Conservation (phyloP, 176 grass and related monocot genomes). For the Bothriochloa decipiens region DNA sequence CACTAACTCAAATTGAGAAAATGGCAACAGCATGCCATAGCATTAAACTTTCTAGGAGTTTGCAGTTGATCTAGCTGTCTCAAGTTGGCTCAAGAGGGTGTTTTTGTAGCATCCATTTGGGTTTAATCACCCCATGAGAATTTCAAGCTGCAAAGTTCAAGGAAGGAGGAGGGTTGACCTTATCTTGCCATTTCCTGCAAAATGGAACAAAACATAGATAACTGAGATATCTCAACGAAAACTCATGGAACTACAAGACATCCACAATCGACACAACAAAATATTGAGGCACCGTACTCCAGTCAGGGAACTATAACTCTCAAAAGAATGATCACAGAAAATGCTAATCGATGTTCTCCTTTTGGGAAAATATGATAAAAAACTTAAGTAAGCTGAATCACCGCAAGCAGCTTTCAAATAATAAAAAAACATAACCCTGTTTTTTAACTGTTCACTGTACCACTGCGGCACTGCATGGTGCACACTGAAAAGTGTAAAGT, state of each 20-base stretch:
- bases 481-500: neutral
- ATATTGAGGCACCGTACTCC: neutral
- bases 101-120: conserved; percentile 1
- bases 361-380: conserved; percentile 11
- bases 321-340: neutral
- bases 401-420: conserved; percentile 22
- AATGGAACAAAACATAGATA: conserved; percentile 40
- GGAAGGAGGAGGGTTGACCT: conserved; percentile 34
- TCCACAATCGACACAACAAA: neutral
- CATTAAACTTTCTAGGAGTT: neutral
- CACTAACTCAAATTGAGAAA: conserved; percentile 22
- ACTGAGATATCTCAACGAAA: no score
- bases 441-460: neutral
- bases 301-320: neutral
- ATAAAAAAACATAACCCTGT: neutral
- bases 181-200: conserved; percentile 57
- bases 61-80: conserved; percentile 6
- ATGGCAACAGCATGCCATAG: neutral
- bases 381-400: conserved; percentile 22
- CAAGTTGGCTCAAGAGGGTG: conserved; percentile 16
- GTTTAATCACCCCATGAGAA: conserved; percentile 6
- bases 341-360: neutral
- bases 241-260: conserved; percentile 1
- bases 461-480: neutral
- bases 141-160: conserved; percentile 47